These are phyloP conservation scores for Candida nonsorbophila DNA, from an alignment of 805 yeast species.

Conservation along the genomic window DNA sequence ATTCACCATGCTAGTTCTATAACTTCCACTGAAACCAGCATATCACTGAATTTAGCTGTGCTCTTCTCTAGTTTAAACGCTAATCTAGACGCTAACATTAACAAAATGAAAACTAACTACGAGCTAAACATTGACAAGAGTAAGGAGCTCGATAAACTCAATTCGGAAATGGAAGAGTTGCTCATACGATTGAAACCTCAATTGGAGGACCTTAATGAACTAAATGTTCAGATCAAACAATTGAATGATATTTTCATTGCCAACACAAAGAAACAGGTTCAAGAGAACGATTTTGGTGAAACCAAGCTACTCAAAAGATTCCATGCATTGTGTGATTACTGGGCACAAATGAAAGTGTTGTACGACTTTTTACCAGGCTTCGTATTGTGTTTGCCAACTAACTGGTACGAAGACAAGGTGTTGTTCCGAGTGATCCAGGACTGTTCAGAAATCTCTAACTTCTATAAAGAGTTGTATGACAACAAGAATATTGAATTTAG, in stretches of 20 bases:
- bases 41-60: constrained; percentile 5
- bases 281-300: constrained; percentile 6
- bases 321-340: constrained; percentile 10
- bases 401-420: constrained; percentile 30
- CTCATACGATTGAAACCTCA: constrained; percentile 13
- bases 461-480: constrained; percentile 12
- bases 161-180: constrained; percentile 3
- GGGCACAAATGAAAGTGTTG: constrained; percentile 15
- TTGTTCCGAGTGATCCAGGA: constrained; percentile 20
- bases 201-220: constrained; percentile 10
- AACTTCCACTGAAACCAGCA: constrained; percentile 20
- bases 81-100: constrained; percentile 8
- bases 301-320: constrained; percentile 4
- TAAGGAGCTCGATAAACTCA: constrained; percentile 2
- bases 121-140: constrained; percentile 3
- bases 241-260: constrained; percentile 4
- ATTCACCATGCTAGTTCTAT: constrained; percentile 23
- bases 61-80: constrained; percentile 6
- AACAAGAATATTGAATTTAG: constrained; percentile 11
- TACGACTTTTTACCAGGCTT: constrained; percentile 27
- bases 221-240: constrained; percentile 8
- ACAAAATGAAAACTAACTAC: constrained; percentile 10
- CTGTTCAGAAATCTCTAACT: constrained; percentile 18
- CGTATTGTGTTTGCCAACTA: constrained; percentile 26
- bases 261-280: constrained; percentile 8